Conservation (phyloP, 2,329 filamentous ascomycete genomes). For the Nemania bipapillata region DNA sequence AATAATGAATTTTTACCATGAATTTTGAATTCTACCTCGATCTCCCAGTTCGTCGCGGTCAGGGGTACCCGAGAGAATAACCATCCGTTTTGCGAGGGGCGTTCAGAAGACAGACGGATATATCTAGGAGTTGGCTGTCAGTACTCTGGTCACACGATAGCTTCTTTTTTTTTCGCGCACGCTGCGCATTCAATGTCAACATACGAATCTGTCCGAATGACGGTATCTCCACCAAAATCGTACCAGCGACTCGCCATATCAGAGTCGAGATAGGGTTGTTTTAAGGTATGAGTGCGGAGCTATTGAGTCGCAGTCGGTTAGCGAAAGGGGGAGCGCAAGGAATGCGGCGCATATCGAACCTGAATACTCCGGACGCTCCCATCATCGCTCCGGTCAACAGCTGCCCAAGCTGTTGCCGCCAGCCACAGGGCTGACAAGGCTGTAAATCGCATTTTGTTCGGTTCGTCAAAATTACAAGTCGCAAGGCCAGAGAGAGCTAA, state of each 20-base stretch:
- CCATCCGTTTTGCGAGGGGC: slow-evolving; percentile 90
- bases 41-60: slow-evolving; percentile 98
- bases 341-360: slow-evolving; percentile 58
- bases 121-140: slow-evolving; percentile 67
- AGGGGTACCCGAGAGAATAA: slow-evolving; percentile 92
- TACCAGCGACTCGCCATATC: slow-evolving; percentile 99
- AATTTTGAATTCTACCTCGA: slow-evolving; percentile 95
- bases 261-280: slow-evolving; percentile 94
- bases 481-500: slow-evolving; percentile 18
- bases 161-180: background rate
- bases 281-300: slow-evolving; percentile 87
- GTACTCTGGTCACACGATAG: slow-evolving; percentile 33
- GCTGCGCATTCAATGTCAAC: slow-evolving; percentile 45
- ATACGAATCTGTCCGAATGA: slow-evolving; percentile 78
- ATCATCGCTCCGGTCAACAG: slow-evolving; percentile 58
- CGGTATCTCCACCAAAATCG: slow-evolving; percentile 95
- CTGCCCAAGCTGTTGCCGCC: slow-evolving; percentile 54
- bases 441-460: slow-evolving; percentile 49
- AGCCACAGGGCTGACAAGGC: slow-evolving; percentile 52
- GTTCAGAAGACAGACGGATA: slow-evolving; percentile 90
- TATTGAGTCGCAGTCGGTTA: slow-evolving; percentile 53
- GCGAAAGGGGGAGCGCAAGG: slow-evolving; percentile 11
- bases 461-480: slow-evolving; percentile 31
- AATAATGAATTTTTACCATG: slow-evolving; percentile 88
- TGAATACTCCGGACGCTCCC: slow-evolving; percentile 71